Evolutionary conservation across 176 grass and related monocot genomes (phyloP), one percentile per base, ranked within the genome.

Genomic region (Hordeum marinum): DNA sequence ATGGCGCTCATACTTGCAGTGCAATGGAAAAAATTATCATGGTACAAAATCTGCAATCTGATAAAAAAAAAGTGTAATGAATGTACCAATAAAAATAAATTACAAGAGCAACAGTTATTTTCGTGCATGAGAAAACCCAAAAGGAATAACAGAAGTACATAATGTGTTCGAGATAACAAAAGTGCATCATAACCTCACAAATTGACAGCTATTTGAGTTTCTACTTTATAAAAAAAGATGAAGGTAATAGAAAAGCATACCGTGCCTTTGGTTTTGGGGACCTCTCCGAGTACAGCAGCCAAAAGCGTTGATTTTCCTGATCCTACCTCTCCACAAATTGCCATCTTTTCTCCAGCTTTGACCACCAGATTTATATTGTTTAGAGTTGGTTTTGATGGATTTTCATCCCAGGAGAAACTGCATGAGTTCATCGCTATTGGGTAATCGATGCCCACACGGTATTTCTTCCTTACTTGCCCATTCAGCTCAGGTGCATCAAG

Each of bases 301-400:
- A 96, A 81, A 79, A 99, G 90, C 59, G 89, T 99, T 29, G 96
- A 96, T 57, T 99, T 99, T 77, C 96, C 96, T 0, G 93, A 96
- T 41, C 96, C 96, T 84, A 99, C 96, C 79, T 99, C 96, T 17
- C 93, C 96, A 77, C 96, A 99, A 61, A 99, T 92, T 61, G 96
- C 93, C 74, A 99, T 75, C 72, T 99, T 99, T 42, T 95, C 84
- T 66, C 94, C 88, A 76, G 77, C 9, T 83, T 87, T 94, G 20
- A 94, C 85, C 21, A 64, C 75, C 64, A 99, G 82, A 89, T 90
- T 91, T 74, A 96, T 76, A 86, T 90, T 89, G 50, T 74, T 99
- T 70, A 99, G 80, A 85, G 86, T 91, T 66, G 78, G 76, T 79
- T 87, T 96, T 54, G 63, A 68, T 15, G 32, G 60, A 79, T 86